A percentile compares a stretch with the other conserved stretches of the same genome.
Conservation (phyloP, 2,329 filamentous ascomycete genomes). For the Paracorniculantispora psalliotae region DNA sequence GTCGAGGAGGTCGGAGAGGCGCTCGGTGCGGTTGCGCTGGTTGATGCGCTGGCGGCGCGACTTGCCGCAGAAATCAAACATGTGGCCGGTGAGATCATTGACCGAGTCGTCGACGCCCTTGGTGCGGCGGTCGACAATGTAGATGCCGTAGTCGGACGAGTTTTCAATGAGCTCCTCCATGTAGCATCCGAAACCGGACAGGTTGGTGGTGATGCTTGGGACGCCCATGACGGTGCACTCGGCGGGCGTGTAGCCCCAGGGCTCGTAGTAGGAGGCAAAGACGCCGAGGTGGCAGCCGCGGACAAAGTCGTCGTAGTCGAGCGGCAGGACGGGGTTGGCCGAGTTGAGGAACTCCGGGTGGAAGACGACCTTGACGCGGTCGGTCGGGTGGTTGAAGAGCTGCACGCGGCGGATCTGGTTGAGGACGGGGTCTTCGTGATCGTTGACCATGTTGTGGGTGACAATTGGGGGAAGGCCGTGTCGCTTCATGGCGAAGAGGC, state of each 20-base stretch:
- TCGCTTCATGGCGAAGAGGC: constrained; percentile 95
- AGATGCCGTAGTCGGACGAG: constrained; percentile 95
- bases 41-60: constrained; percentile 96
- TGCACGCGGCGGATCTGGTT: constrained; percentile 95
- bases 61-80: constrained; percentile 93
- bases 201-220: constrained; percentile 94
- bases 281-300: constrained; percentile 93
- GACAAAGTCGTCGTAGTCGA: constrained; percentile 98
- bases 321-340: constrained; percentile 85
- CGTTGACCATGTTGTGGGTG: constrained; percentile 98
- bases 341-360: constrained; percentile 97
- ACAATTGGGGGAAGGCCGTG: constrained; percentile 88
- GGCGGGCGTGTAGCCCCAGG: constrained; percentile 97
- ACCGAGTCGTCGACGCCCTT: constrained; percentile 97
- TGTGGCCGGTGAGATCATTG: constrained; percentile 80
- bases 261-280: constrained; percentile 97
- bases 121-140: constrained; percentile 91
- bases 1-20: constrained; percentile 88
- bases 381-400: constrained; percentile 91
- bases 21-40: constrained; percentile 93
- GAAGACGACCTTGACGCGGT: constrained; percentile 97
- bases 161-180: constrained; percentile 99
- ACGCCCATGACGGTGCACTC: constrained; percentile 99
- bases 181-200: constrained; percentile 97
- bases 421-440: constrained; percentile 85